These are phyloP conservation scores for Zygosaccharomyces pseudorouxii DNA, from an alignment of 805 yeast species.

Conservation along the genomic window DNA sequence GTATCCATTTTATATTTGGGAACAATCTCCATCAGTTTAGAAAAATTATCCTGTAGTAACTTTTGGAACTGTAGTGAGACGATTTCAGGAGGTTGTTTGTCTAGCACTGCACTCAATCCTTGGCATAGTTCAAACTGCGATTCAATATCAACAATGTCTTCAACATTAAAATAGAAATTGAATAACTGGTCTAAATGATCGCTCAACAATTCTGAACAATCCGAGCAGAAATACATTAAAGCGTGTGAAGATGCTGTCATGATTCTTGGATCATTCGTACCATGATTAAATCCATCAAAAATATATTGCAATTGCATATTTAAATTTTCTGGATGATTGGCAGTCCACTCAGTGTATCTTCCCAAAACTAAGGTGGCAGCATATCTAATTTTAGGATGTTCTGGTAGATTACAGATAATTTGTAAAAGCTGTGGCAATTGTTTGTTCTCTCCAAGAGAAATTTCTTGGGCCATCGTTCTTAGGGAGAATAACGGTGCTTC, in stretches of 20 bases:
- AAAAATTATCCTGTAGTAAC: slow-evolving; percentile 53
- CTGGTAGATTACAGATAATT: slow-evolving; percentile 64
- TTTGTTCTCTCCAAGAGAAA: slow-evolving; percentile 57
- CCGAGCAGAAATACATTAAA: slow-evolving; percentile 89
- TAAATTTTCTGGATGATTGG: slow-evolving; percentile 74
- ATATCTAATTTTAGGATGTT: slow-evolving; percentile 80
- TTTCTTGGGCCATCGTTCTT: slow-evolving; percentile 93
- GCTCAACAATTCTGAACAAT: slow-evolving; percentile 66
- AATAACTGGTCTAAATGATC: slow-evolving; percentile 70
- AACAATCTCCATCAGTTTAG: slow-evolving; percentile 22
- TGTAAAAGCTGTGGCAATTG: slow-evolving; percentile 62
- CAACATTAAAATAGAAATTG: slow-evolving; percentile 59
- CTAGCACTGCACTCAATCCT: slow-evolving; percentile 81
- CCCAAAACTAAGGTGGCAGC: slow-evolving; percentile 92
- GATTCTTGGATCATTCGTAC: slow-evolving; percentile 38
- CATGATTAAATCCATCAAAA: slow-evolving; percentile 56
- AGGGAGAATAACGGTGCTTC: slow-evolving; percentile 89
- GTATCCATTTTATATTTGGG: slow-evolving; percentile 24
- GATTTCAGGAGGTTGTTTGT: slow-evolving; percentile 51
- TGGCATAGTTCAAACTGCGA: slow-evolving; percentile 78
- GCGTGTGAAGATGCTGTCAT: slow-evolving; percentile 89
- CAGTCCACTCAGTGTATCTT: slow-evolving; percentile 95
- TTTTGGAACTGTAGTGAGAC: slow-evolving; percentile 59
- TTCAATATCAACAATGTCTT: slow-evolving; percentile 53
- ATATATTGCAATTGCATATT: slow-evolving; percentile 83